Evolutionary conservation across 2,329 filamentous ascomycete genomes (phyloP), one percentile per base, ranked within the genome.

Genomic region (Trichoderma polysporum): DNA sequence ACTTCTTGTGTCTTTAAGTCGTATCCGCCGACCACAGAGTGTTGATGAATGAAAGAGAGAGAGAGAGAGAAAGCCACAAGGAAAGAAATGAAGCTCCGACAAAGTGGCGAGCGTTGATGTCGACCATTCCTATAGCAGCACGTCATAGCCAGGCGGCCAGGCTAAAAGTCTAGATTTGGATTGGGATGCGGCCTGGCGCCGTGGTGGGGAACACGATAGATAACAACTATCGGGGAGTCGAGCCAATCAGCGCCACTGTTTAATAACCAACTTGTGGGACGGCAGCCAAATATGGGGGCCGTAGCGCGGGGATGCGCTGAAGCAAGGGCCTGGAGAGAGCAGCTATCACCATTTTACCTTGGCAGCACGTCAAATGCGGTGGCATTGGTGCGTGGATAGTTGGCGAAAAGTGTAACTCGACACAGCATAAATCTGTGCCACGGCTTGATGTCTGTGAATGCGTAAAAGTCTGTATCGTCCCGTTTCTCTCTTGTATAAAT

Each of bases 161-260:
- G 31, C 39, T 39, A 37, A 52, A 15, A 52, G 29, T 57, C 29
- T 47, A 17, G 50, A 47, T 49, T 49, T 22, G 45, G 35, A 15
- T 35, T 50, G 27, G 63, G 22, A 39, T 29, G n/a, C n/a, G n/a
- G n/a, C n/a, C n/a, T n/a, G n/a, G n/a, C n/a, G 31, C 52, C 63
- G 52, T 39, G n/a, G 52, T 65, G 62, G 62, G 37, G 62, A 37
- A 13, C 13, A 25, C 29, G 37, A 58, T 39, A 29, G 62, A 57
- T 39, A 57, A 22, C 45, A 58, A 53, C 54, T 52, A 66, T 66
- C 37, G 62, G 52, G 47, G 52, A 8, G 17, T 8, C 27, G 47
- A 27, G 9, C 74, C 74, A 69, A 75, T 75, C 74, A 73, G 62
- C 57, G 47, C 49, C 25, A 47, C 27, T 39, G 50, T 52, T 75